These are phyloP conservation scores for Saccharomyces hybrid DNA, from an alignment of 1,139 yeast species.

Conservation along the genomic window DNA sequence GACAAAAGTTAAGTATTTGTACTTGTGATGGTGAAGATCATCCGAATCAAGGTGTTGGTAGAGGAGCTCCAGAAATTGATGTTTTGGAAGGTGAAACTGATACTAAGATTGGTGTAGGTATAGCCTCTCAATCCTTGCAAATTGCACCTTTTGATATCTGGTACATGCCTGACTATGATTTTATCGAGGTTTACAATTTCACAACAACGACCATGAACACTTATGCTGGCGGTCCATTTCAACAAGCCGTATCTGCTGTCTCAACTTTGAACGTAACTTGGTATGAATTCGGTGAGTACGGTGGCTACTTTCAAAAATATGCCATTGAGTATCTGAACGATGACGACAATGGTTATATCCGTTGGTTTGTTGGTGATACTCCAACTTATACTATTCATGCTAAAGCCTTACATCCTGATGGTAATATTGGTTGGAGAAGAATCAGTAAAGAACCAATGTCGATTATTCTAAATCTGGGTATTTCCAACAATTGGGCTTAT, in stretches of 20 bases:
- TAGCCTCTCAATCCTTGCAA: slow-evolving; percentile 75
- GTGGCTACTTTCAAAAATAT: slow-evolving; percentile 52
- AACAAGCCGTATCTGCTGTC: slow-evolving; percentile 73
- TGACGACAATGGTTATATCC: slow-evolving; percentile 54
- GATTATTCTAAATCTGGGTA: slow-evolving; percentile 64
- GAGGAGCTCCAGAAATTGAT: slow-evolving; percentile 89
- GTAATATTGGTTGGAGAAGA: slow-evolving; percentile 67
- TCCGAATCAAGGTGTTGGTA: slow-evolving; percentile 68
- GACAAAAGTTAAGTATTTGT: slow-evolving; percentile 62
- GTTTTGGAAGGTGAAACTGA: slow-evolving; percentile 65
- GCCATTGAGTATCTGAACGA: slow-evolving; percentile 74
- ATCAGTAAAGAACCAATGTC: slow-evolving; percentile 82
- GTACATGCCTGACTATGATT: slow-evolving; percentile 76
- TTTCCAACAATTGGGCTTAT: slow-evolving; percentile 74
- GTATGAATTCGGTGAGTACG: slow-evolving; percentile 54
- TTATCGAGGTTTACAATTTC: slow-evolving; percentile 52
- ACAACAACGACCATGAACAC: slow-evolving; percentile 62
- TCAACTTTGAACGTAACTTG: slow-evolving; percentile 63
- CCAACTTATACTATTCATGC: slow-evolving; percentile 58
- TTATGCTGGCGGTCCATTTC: slow-evolving; percentile 77
- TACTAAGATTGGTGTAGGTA: slow-evolving; percentile 43
- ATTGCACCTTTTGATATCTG: slow-evolving; percentile 80
- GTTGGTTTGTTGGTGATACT: slow-evolving; percentile 71
- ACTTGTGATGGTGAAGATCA: slow-evolving; percentile 70
- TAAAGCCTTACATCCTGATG: slow-evolving; percentile 65